Base-by-base conservation (phyloP, 257 asterid species). In the Cordia subcordata region DNA sequence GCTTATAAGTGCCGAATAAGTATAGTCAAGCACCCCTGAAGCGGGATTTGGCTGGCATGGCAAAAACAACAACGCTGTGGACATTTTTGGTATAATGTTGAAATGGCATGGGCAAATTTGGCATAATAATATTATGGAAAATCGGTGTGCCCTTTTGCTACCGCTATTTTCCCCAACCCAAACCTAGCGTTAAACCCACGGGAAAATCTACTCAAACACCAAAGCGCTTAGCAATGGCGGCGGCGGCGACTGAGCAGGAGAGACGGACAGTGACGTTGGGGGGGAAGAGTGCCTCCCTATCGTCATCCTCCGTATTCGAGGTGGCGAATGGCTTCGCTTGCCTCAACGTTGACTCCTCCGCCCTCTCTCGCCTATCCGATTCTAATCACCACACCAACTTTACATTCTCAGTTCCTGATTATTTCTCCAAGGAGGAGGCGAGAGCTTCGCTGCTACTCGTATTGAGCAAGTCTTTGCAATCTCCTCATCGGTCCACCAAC, bases 401-500 rank as follows among this genome's bases (percentile, higher is more conserved):
- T 49, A 3, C 71, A 11, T 81, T 80, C 57, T 69, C 84, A 0
- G 21, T 86, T 58, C 95, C 87, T 22, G 50, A 63, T 50, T 81
- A 65, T 68, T 74, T 86, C 19, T 62, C 78, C 11, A 8, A 60
- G 0, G 77, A 58, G 60, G 96, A 93, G 66, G 16, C 75, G 33
- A 77, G 87, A 74, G 86, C 95, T 58, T 86, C 97, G 38, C 22
- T 87, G 0, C 42, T 85, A 5, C 75, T 89, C 47, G 71, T 88
- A 0, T 45, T 89, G 60, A 93, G 81, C 63, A 89, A 93, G 73
- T 89, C 4, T 39, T 75, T 21, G 73, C 75, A 35, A 71, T 85
- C 11, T 71, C 87, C 1, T 74, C 86, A n/a, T 49, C 76, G 39
- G 15, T 51, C 79, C 37, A 38, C 88, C 22, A 66, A 72, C 19